Conservation (phyloP, 2,329 filamentous ascomycete genomes). For the Aspergillus sp. region DNA sequence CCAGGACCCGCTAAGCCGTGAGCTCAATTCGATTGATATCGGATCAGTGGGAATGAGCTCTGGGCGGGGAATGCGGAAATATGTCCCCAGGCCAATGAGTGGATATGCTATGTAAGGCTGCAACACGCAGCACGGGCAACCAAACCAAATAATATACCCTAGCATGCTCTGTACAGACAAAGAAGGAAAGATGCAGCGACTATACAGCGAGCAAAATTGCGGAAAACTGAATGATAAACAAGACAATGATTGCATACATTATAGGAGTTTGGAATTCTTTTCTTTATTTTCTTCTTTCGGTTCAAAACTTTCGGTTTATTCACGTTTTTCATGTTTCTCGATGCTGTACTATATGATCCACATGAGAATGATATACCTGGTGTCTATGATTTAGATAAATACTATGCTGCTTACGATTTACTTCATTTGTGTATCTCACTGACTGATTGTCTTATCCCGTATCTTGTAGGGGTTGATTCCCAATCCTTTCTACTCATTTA, state of each 20-base stretch:
- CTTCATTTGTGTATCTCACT: not conserved
- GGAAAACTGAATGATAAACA: not conserved
- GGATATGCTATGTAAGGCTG: constrained; percentile 29
- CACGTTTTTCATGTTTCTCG: not conserved
- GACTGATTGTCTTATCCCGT: not conserved
- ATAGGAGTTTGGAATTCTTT: not conserved
- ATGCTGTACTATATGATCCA: constrained; percentile 4
- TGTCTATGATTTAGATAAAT: not conserved
- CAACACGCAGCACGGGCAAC: not conserved
- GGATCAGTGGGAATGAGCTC: constrained; percentile 36
- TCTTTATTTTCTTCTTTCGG: constrained; percentile 3
- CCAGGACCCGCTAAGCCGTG: constrained; percentile 56
- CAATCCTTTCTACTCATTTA: no score
- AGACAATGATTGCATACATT: constrained; percentile 2
- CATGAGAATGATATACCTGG: not conserved
- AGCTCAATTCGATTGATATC: constrained; percentile 55
- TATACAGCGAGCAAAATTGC: not conserved
- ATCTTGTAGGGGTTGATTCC: no score
- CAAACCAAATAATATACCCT: not conserved
- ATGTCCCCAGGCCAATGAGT: constrained; percentile 29
- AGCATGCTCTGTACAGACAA: not conserved
- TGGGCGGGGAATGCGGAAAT: constrained; percentile 32
- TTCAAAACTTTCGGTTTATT: constrained; percentile 6
- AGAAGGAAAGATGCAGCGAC: not conserved
- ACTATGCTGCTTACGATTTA: not conserved